Evolutionary conservation across 2,329 filamentous ascomycete genomes (phyloP).

Genomic region (Graphium sp.): DNA sequence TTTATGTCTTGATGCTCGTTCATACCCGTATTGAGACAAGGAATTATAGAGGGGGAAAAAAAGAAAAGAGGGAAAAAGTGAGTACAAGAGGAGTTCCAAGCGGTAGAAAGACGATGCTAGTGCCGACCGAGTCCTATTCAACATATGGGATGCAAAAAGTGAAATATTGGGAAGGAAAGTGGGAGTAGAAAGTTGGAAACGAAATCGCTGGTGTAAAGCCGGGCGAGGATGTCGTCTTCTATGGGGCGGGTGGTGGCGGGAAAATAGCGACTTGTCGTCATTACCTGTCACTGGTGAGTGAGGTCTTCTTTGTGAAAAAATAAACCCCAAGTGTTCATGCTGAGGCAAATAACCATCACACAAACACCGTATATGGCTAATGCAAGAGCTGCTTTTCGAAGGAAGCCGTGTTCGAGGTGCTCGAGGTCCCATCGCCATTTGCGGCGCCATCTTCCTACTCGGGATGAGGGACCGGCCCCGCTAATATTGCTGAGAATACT

Average conservation of each 20-base stretch:
- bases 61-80: neutral
- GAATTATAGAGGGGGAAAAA: neutral
- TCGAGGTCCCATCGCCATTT: constrained; percentile 43
- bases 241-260: too few species aligned
- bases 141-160: neutral
- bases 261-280: too few species aligned
- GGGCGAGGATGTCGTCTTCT: too few species aligned
- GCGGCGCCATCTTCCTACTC: constrained; percentile 22
- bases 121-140: too few species aligned
- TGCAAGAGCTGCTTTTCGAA: constrained; percentile 58
- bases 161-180: neutral
- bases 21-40: neutral
- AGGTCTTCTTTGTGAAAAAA: constrained; percentile 34
- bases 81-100: neutral
- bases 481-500: constrained; percentile 25
- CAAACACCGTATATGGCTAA: constrained; percentile 69
- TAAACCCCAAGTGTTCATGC: constrained; percentile 70
- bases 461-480: constrained; percentile 13
- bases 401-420: constrained; percentile 43
- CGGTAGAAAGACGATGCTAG: too few species aligned
- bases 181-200: neutral
- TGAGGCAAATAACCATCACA: constrained; percentile 80
- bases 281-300: neutral
- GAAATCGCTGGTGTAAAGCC: too few species aligned
- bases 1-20: neutral